Evolutionary conservation across 768 basidiomycete genomes (phyloP).

Genomic region (Leccinellum luteum): DNA sequence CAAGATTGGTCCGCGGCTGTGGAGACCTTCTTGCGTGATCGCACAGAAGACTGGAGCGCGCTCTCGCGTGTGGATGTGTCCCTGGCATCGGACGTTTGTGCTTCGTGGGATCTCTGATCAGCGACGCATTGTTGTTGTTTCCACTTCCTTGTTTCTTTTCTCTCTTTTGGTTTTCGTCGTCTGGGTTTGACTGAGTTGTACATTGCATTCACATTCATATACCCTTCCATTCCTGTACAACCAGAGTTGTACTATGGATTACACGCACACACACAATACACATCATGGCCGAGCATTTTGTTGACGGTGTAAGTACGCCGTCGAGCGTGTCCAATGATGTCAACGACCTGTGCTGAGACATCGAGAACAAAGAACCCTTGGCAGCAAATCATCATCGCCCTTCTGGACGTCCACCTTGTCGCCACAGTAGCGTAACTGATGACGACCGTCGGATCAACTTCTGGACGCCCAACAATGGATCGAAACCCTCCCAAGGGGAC

Average conservation of each 20-base stretch:
- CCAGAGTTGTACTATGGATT: not conserved
- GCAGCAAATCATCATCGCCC: not conserved
- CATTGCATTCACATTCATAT: not conserved
- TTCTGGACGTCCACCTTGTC: not conserved
- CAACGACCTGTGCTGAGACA: not conserved
- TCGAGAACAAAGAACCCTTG: not conserved
- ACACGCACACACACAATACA: not conserved
- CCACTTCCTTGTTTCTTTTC: not conserved
- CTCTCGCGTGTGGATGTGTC: conserved; percentile 19
- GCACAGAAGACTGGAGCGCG: conserved; percentile 16
- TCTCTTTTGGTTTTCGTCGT: not conserved
- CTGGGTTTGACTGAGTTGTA: not conserved
- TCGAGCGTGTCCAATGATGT: not conserved
- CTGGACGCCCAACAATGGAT: not conserved
- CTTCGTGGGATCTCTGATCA: conserved; percentile 24
- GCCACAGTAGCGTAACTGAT: not conserved
- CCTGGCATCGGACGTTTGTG: conserved; percentile 14
- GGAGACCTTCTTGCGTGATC: conserved; percentile 17
- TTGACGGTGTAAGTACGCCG: not conserved
- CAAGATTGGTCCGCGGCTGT: conserved; percentile 25
- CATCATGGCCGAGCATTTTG: not conserved
- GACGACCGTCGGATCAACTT: not conserved
- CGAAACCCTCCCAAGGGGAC: not conserved
- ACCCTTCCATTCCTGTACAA: not conserved
- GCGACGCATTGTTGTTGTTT: not conserved